Conservation (phyloP, 2,329 filamentous ascomycete species). For the Didymella keratinophila region DNA sequence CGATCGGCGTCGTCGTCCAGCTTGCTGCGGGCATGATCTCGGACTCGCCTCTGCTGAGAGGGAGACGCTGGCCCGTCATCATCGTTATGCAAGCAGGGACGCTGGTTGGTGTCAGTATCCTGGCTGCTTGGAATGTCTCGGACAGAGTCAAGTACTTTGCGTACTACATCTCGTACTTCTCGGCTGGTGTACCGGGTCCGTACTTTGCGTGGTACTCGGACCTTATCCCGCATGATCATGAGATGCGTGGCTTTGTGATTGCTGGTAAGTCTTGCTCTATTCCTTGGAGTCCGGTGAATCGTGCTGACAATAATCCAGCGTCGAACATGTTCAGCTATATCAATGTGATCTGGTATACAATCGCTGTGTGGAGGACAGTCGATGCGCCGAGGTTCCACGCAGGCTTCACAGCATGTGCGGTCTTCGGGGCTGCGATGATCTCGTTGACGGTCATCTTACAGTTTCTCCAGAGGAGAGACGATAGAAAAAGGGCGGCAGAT, state of each 20-base stretch:
- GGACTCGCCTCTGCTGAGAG: conserved; percentile 36
- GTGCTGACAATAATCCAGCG: neutral
- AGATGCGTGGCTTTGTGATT: conserved; percentile 38
- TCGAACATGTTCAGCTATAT: conserved; percentile 39
- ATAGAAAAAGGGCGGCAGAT: conserved; percentile 22
- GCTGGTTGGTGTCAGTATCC: conserved; percentile 52
- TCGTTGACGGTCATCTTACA: conserved; percentile 23
- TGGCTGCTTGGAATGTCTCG: conserved; percentile 58
- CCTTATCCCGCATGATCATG: conserved; percentile 38
- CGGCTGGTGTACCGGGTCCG: conserved; percentile 34
- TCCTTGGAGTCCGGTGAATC: neutral
- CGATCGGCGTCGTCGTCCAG: conserved; percentile 57
- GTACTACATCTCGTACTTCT: conserved; percentile 37
- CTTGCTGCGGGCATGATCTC: conserved; percentile 50
- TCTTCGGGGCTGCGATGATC: conserved; percentile 34
- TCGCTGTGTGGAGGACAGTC: conserved; percentile 33
- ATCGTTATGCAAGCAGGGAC: conserved; percentile 49
- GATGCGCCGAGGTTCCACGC: conserved; percentile 33
- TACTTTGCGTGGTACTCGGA: conserved; percentile 40
- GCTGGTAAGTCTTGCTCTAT: conserved; percentile 6
- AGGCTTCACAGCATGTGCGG: conserved; percentile 32
- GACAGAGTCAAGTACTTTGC: conserved; percentile 52
- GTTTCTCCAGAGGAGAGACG: conserved; percentile 28
- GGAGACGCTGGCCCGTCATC: conserved; percentile 51
- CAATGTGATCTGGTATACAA: conserved; percentile 31